These are phyloP conservation scores for Diplosphaera chodatii DNA, from an alignment of 139 green algal genomes.

Conservation along the genomic window DNA sequence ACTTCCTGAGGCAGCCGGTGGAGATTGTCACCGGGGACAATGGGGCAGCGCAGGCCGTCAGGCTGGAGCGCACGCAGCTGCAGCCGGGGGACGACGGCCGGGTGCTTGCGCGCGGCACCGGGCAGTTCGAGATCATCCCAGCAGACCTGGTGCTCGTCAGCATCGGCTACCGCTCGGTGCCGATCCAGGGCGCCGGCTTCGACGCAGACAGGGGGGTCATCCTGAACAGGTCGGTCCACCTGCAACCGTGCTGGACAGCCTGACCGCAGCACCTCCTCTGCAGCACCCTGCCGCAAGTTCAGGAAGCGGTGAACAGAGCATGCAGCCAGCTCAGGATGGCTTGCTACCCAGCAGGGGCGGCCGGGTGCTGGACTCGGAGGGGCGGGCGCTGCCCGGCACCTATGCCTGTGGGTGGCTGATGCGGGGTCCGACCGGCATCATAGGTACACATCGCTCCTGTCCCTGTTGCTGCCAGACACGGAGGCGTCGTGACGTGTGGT, in stretches of 20 bases:
- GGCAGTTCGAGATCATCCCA: constrained; percentile 37
- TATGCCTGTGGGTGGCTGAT: constrained; percentile 88
- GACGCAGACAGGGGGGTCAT: constrained; percentile 52
- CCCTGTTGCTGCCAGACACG: too few relatives aligned
- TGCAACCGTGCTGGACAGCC: too few relatives aligned
- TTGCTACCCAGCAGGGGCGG: constrained; percentile 46
- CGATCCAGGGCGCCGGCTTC: constrained; percentile 68
- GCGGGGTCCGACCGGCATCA: constrained; percentile 83
- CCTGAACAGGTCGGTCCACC: constrained; percentile 57
- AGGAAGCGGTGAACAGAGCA: too few relatives aligned
- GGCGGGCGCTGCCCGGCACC: constrained; percentile 37
- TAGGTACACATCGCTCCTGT: constrained; percentile 30
- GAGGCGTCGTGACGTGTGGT: too few relatives aligned
- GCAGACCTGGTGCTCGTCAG: constrained; percentile 64
- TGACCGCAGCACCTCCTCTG: too few relatives aligned
- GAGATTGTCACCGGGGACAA: constrained; percentile 30
- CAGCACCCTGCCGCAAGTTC: too few relatives aligned
- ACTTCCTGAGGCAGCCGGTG: constrained; percentile 65
- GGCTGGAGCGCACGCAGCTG: constrained; percentile 39
- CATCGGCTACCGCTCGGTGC: constrained; percentile 73
- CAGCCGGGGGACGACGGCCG: constrained; percentile 3
- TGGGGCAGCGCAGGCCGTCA: constrained; percentile 13
- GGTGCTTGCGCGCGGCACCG: constrained; percentile 50
- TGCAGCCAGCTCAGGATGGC: too few relatives aligned
- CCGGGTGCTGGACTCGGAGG: constrained; percentile 38